Evolutionary conservation across 2,329 filamentous ascomycete species (phyloP).

Genomic region (Pseudogymnoascus sp.): DNA sequence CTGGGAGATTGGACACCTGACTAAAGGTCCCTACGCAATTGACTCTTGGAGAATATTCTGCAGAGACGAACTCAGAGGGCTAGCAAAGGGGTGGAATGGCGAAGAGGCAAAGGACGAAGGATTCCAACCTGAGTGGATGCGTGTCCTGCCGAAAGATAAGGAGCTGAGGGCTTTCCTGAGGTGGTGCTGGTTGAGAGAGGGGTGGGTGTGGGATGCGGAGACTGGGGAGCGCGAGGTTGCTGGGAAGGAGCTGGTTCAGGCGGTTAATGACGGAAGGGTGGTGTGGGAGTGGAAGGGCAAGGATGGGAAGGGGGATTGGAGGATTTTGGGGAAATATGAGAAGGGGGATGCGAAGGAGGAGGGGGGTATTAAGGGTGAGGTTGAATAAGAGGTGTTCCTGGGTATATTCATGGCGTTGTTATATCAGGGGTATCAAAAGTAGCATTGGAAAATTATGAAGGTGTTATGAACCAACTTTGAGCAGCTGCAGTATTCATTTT

Average conservation of each 20-base stretch:
- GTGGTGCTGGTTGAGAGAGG: conserved; percentile 89
- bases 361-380: not conserved
- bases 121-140: conserved; percentile 86
- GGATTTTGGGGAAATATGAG: not conserved
- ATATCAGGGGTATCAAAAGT: not conserved
- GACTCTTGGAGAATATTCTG: conserved; percentile 95
- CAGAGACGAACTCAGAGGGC: conserved; percentile 63
- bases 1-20: conserved; percentile 83
- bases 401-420: not conserved
- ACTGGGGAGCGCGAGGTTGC: conserved; percentile 57
- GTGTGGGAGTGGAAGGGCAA: conserved; percentile 25
- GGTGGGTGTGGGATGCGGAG: conserved; percentile 68
- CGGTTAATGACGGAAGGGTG: conserved; percentile 50
- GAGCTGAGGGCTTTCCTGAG: conserved; percentile 78
- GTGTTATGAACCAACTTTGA: not conserved
- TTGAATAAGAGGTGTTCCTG: not conserved
- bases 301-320: not conserved
- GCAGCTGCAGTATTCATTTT: not conserved
- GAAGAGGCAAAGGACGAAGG: conserved; percentile 35
- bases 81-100: conserved; percentile 60
- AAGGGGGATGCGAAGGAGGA: not conserved
- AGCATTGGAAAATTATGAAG: not conserved
- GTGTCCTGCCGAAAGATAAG: conserved; percentile 74
- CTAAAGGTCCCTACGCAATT: conserved; percentile 71
- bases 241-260: conserved; percentile 42